phyloP scores from a whole-genome alignment of 2,329 filamentous ascomycete genomes.

The Cucurbitaria berberidis region DNA sequence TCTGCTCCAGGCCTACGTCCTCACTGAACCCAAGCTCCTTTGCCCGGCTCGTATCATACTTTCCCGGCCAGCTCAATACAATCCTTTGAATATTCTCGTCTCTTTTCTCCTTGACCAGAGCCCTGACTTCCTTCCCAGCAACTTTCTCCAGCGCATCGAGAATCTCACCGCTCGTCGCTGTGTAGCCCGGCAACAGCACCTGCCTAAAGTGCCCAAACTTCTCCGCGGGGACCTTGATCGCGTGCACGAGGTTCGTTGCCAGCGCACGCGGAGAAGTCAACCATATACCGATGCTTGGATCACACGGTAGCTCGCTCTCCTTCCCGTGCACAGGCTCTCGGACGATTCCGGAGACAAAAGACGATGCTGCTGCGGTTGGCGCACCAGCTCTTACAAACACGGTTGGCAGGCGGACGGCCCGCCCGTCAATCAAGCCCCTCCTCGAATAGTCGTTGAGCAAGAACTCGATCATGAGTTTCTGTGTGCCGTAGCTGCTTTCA shows the following conservation, averaged over 20 bases:
- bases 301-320: slow-evolving; percentile 59
- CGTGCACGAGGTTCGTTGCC: slow-evolving; percentile 61
- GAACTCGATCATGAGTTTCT: slow-evolving; percentile 68
- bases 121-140: slow-evolving; percentile 59
- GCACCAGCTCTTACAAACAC: slow-evolving; percentile 66
- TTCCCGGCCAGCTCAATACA: slow-evolving; percentile 62
- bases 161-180: slow-evolving; percentile 63
- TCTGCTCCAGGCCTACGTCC: slow-evolving; percentile 57
- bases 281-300: slow-evolving; percentile 62
- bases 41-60: slow-evolving; percentile 63
- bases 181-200: slow-evolving; percentile 61
- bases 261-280: slow-evolving; percentile 62
- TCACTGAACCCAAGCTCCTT: slow-evolving; percentile 58
- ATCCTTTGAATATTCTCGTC: slow-evolving; percentile 60
- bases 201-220: slow-evolving; percentile 60
- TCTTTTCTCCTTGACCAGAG: slow-evolving; percentile 59
- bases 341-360: slow-evolving; percentile 69
- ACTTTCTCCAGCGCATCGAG: slow-evolving; percentile 62
- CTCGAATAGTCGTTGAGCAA: slow-evolving; percentile 69
- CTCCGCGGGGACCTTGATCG: slow-evolving; percentile 57
- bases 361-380: slow-evolving; percentile 67
- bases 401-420: slow-evolving; percentile 65
- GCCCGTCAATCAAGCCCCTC: slow-evolving; percentile 63
- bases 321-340: slow-evolving; percentile 65
- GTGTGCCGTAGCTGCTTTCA: slow-evolving; percentile 67